These are phyloP conservation scores for Orbilia oligospora DNA, from an alignment of 2,329 filamentous ascomycete species.

Conservation along the genomic window DNA sequence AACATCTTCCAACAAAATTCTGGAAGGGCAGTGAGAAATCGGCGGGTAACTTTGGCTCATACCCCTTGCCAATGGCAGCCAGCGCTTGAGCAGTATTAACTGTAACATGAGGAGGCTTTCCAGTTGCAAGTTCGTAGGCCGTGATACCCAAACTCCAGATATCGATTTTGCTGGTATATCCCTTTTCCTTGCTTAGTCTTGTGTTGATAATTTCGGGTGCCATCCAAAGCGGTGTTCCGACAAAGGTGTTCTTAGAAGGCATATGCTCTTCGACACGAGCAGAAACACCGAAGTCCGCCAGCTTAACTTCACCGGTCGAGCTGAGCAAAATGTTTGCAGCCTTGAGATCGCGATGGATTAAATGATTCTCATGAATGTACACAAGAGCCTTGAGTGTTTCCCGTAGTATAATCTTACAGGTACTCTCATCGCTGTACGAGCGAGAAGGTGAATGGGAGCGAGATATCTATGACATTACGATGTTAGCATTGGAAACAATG, in stretches of 20 bases:
- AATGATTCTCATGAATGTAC: conserved; percentile 94
- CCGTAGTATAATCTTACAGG: conserved; percentile 29
- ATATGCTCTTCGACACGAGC: conserved; percentile 90
- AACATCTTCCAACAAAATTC: conserved; percentile 90
- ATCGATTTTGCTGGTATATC: conserved; percentile 89
- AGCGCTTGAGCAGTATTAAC: conserved; percentile 95
- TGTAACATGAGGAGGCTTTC: conserved; percentile 87
- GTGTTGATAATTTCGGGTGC: conserved; percentile 82
- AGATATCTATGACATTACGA: background rate
- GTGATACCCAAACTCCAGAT: conserved; percentile 95
- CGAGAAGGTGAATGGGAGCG: background rate
- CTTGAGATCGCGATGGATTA: conserved; percentile 96
- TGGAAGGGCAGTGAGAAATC: conserved; percentile 88
- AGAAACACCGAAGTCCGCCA: conserved; percentile 96
- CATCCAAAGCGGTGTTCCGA: conserved; percentile 98
- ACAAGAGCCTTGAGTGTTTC: conserved; percentile 27
- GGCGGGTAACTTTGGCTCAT: conserved; percentile 86
- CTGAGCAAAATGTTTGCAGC: conserved; percentile 98
- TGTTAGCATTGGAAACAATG: background rate
- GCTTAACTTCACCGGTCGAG: conserved; percentile 94
- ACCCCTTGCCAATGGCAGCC: conserved; percentile 89
- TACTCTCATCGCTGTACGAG: conserved; percentile 16
- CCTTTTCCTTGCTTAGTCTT: conserved; percentile 68
- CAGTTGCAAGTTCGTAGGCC: conserved; percentile 88
- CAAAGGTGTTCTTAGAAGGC: conserved; percentile 92